Evolutionary conservation across 169 alveolate genomes (phyloP), one percentile per base, ranked within the genome.

Genomic region (Toxoplasma gondii): DNA sequence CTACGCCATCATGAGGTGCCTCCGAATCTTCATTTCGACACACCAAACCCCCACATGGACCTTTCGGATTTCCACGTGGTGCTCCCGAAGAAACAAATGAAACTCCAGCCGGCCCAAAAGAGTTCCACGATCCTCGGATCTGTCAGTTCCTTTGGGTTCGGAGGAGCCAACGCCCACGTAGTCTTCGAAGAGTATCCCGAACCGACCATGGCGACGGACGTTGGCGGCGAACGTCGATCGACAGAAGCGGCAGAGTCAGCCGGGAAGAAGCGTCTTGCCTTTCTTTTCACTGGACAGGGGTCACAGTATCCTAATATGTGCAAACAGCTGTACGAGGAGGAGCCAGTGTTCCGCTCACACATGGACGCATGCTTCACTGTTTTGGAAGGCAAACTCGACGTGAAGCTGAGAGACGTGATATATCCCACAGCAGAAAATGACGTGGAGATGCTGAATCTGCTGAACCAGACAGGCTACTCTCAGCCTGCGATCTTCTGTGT

Each of bases 161-260:
- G 97, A 0, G 97, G 97, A 29, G 90, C 97, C 34, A 96, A 96
- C 78, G 95, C 97, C 10, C 97, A 96, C 78, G 94, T 92, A 29
- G 91, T 96, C 36, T 36, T 93, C 9, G 93, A 88, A 86, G 95
- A 54, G 49, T 45, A 45, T 43, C 67, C 69, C 5, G 41, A n/a
- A 34, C 69, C 34, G 9, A 1, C 74, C 36, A 69, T 1, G 91
- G 41, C 67, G 38, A 45, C 74, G 36, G 74, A 84, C 16, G 31
- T 27, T 16, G 43, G 34, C 9, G 41, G 41, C 17, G 74, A 84
- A 16, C 17, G 84, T 29, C 38, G 7, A 36, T 24, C 67, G 67
- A 81, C 53, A 34, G 69, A 34, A 69, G 69, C 58, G 0, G 92
- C 92, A 12, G 64, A 29, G 45, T 38, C 58, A 4, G 83, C 81